Percentiles rank a stretch among this genome's conserved stretches.
Evolutionary conservation across 371 early-diverging fungal species (phyloP).

Genomic region (Rhizopus sp.): DNA sequence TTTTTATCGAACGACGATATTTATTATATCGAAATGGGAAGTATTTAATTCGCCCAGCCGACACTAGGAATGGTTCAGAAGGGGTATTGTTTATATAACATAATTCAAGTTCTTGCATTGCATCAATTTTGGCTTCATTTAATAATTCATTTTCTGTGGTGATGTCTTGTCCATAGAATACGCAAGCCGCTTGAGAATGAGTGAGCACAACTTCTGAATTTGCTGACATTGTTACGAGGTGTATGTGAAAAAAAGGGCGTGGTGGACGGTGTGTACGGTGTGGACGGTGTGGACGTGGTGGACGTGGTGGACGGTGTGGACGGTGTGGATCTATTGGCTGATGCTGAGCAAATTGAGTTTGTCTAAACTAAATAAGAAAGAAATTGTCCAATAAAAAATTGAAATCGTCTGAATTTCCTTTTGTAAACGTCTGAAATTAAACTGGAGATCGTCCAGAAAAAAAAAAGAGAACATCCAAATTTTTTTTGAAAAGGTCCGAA

Average conservation of each 20-base stretch:
- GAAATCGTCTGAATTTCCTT: no score
- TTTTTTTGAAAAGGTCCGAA: no score
- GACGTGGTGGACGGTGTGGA: no score
- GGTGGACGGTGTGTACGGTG: not conserved
- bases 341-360: no score
- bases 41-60: slow-evolving; percentile 15
- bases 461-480: no score
- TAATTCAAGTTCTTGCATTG: slow-evolving; percentile 16
- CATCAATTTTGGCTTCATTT: slow-evolving; percentile 20
- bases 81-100: slow-evolving; percentile 12
- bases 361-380: no score
- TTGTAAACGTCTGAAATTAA: no score
- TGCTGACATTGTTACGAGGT: not conserved
- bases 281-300: no score
- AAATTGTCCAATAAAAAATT: no score
- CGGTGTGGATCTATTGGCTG: no score
- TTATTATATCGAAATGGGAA: slow-evolving; percentile 11
- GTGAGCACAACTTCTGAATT: slow-evolving; percentile 13
- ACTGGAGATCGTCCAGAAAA: no score
- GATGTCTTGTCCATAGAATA: slow-evolving; percentile 10
- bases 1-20: slow-evolving; percentile 10
- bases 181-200: slow-evolving; percentile 18
- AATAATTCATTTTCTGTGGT: slow-evolving; percentile 15
- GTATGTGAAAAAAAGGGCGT: not conserved
- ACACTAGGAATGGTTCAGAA: slow-evolving; percentile 15